phyloP scores from a whole-genome alignment of 2,329 filamentous ascomycete species.

The Alternaria conjuncta region DNA sequence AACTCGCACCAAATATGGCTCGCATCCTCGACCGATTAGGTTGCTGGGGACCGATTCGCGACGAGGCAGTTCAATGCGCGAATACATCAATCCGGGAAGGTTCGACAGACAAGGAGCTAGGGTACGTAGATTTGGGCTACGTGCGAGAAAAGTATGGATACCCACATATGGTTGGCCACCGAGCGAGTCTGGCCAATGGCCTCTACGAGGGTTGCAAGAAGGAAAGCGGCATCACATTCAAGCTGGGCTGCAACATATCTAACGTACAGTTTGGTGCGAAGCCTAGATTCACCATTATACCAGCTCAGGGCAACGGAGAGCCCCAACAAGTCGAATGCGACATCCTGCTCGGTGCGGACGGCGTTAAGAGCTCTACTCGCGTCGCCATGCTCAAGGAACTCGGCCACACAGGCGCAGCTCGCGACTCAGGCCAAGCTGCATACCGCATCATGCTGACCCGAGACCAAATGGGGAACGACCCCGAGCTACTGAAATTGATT shows the following conservation, averaged over 20 bases:
- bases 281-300: slow-evolving; percentile 65
- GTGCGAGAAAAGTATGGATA: slow-evolving; percentile 73
- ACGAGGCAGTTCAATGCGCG: slow-evolving; percentile 72
- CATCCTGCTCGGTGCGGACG: slow-evolving; percentile 55
- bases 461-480: slow-evolving; percentile 69
- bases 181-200: slow-evolving; percentile 71
- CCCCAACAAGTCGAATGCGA: slow-evolving; percentile 60
- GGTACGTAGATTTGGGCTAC: slow-evolving; percentile 72
- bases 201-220: slow-evolving; percentile 76
- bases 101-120: slow-evolving; percentile 70
- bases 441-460: slow-evolving; percentile 80
- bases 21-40: slow-evolving; percentile 75
- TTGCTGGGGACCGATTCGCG: slow-evolving; percentile 73
- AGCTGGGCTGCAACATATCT: slow-evolving; percentile 66
- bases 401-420: slow-evolving; percentile 61
- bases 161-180: slow-evolving; percentile 81
- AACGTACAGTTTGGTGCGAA: slow-evolving; percentile 63
- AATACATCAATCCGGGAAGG: slow-evolving; percentile 79
- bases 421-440: slow-evolving; percentile 76
- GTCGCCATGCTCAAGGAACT: slow-evolving; percentile 62
- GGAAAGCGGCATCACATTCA: slow-evolving; percentile 67
- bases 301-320: slow-evolving; percentile 58
- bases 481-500: slow-evolving; percentile 71
- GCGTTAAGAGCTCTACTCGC: slow-evolving; percentile 56
- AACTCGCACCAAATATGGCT: slow-evolving; percentile 82